Conservation (phyloP, 2,329 filamentous ascomycete species). For the Fusarium robinianum region DNA sequence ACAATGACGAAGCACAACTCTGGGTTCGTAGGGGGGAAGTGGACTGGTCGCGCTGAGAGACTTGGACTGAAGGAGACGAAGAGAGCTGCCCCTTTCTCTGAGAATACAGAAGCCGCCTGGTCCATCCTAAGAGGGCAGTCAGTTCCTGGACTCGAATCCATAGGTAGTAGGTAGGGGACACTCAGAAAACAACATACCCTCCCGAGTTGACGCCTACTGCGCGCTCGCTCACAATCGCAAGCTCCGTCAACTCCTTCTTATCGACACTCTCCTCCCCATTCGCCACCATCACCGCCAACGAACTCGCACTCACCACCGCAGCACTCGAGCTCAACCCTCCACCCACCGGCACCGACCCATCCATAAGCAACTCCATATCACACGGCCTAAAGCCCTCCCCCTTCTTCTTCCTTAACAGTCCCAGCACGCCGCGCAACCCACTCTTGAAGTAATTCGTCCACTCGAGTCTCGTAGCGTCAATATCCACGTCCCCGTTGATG, state of each 20-base stretch:
- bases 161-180: neutral
- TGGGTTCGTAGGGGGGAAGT: constrained; percentile 79
- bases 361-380: constrained; percentile 86
- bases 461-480: constrained; percentile 83
- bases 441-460: constrained; percentile 99
- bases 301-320: constrained; percentile 88
- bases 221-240: constrained; percentile 92
- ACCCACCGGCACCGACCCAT: constrained; percentile 89
- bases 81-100: constrained; percentile 80
- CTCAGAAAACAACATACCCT: constrained; percentile 60
- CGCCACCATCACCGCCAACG: constrained; percentile 83
- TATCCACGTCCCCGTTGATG: constrained; percentile 65
- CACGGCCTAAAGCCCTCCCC: constrained; percentile 64
- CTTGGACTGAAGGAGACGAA: constrained; percentile 87
- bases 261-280: constrained; percentile 79
- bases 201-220: constrained; percentile 96
- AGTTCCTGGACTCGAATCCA: constrained; percentile 18
- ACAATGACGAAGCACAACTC: constrained; percentile 92
- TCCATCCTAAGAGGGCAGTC: constrained; percentile 72
- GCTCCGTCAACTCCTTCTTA: constrained; percentile 89
- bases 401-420: constrained; percentile 71
- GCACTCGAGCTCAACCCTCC: constrained; percentile 93
- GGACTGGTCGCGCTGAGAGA: constrained; percentile 75
- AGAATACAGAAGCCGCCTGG: constrained; percentile 94
- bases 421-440: constrained; percentile 79